Evolutionary conservation across 768 basidiomycete genomes (phyloP), one percentile per base, ranked within the genome.

Genomic region (Kwoniella newhampshirensis): DNA sequence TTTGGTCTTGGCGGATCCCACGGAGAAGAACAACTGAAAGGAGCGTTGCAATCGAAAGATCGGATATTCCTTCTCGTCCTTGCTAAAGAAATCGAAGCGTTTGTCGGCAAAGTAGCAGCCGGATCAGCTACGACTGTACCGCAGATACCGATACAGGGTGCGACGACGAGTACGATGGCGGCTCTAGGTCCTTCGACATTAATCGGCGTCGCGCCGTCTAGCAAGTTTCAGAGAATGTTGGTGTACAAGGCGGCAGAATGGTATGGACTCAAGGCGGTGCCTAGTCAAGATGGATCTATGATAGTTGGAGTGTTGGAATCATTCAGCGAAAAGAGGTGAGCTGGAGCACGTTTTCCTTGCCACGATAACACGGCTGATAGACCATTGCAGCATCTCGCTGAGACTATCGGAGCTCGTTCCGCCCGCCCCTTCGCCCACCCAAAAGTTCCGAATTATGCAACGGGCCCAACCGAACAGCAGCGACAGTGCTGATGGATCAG

Each of bases 201-300:
- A 13, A 30, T 69, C 4, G 54, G 30, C 17, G 54, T 43, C 1
- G 37, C 48, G 13, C 41, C 61, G 2, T 46, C 66, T 32, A 73
- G 71, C 57, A 70, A 62, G 28, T 73, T 63, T 54, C 72, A 71
- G 60, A 50, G 66, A 25, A 69, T 71, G 67, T 45, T 74, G 44
- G 69, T 70, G 27, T 74, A 74, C 39, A 74, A 74, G 47, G 57
- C 57, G 13, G 70, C 72, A 17, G 72, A 74, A 39, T 74, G 72
- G 72, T 74, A 71, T 57, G 72, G 72, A 1, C 21, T 71, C 25
- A 74, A 69, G 35, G 72, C 68, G 25, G 54, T 67, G 9, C 28
- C 64, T 3, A 64, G 64, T 25, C 42, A 43, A 25, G 68, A 70
- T 23, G 62, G 54, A 17, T 23, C 18, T 27, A 67, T 73, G 43